Evolutionary conservation across 2,329 filamentous ascomycete species (phyloP).

Genomic region (Canariomyces notabilis): DNA sequence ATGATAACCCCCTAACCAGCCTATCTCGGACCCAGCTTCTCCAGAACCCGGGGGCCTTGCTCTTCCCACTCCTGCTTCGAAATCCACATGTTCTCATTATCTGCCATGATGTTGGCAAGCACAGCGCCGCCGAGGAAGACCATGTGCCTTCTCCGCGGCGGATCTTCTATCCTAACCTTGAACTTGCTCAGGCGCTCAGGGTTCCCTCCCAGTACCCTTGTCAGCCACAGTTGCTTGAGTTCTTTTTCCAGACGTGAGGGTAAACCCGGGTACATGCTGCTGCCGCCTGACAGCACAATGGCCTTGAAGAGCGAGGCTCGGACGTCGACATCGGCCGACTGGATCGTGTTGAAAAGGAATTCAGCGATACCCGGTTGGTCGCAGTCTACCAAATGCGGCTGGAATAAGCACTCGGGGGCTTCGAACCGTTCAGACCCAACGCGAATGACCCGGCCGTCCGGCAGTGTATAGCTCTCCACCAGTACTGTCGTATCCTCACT

Average conservation of each 20-base stretch:
- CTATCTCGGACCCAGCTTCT: conserved; percentile 88
- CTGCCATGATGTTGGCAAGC: conserved; percentile 96
- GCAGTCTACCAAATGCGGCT: conserved; percentile 94
- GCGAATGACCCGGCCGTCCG: conserved; percentile 91
- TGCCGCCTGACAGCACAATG: conserved; percentile 91
- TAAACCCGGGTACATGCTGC: conserved; percentile 97
- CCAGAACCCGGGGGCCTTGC: conserved; percentile 75
- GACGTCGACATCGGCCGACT: conserved; percentile 91
- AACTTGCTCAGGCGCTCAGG: conserved; percentile 96
- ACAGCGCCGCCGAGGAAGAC: conserved; percentile 95
- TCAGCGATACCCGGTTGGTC: conserved; percentile 96
- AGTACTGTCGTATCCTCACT: conserved; percentile 96
- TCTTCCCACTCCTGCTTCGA: conserved; percentile 96
- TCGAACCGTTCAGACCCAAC: conserved; percentile 97
- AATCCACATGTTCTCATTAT: conserved; percentile 99
- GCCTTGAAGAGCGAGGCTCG: conserved; percentile 93
- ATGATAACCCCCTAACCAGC: conserved; percentile 16
- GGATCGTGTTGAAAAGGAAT: conserved; percentile 98
- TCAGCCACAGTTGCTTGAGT: conserved; percentile 97
- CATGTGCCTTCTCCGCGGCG: conserved; percentile 93
- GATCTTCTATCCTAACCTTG: conserved; percentile 98
- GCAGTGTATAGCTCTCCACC: conserved; percentile 95
- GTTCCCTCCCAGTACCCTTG: conserved; percentile 81
- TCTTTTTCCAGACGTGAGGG: conserved; percentile 96
- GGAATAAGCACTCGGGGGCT: conserved; percentile 96